These are phyloP conservation scores for Colletotrichum tropicicola DNA, from an alignment of 2,329 filamentous ascomycete genomes.

Conservation along the genomic window DNA sequence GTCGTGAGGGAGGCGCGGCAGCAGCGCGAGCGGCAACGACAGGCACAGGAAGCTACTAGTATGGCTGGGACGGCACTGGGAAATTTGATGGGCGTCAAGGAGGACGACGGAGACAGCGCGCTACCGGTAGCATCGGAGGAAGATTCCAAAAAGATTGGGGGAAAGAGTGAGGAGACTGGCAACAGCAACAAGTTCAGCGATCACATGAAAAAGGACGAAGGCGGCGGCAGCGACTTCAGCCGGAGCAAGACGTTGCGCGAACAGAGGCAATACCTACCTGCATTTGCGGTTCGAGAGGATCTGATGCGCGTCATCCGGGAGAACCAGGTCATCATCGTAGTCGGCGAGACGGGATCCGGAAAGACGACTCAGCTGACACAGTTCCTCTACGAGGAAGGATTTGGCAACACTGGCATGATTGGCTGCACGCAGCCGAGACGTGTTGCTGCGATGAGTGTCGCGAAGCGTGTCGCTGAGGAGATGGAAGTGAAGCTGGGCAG, in stretches of 20 bases:
- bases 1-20: constrained; percentile 92
- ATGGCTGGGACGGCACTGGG: constrained; percentile 91
- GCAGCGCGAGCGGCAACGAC: constrained; percentile 91
- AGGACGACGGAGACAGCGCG: constrained; percentile 91
- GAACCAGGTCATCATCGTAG: constrained; percentile 96
- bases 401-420: constrained; percentile 87
- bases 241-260: constrained; percentile 90
- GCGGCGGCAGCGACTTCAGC: constrained; percentile 89
- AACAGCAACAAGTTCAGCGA: constrained; percentile 81
- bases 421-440: constrained; percentile 95
- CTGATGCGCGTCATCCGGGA: constrained; percentile 90
- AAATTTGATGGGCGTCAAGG: constrained; percentile 95
- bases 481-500: constrained; percentile 94
- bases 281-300: constrained; percentile 96
- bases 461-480: constrained; percentile 96
- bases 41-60: constrained; percentile 94
- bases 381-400: constrained; percentile 95
- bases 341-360: constrained; percentile 96
- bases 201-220: constrained; percentile 86
- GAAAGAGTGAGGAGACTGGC: constrained; percentile 43
- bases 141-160: constrained; percentile 60
- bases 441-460: constrained; percentile 98
- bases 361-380: constrained; percentile 98
- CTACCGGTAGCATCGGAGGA: constrained; percentile 79
- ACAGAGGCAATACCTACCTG: constrained; percentile 91